Base-by-base conservation (phyloP, 108 stramenopile genomes). In the Fragilaria crotonensis region DNA sequence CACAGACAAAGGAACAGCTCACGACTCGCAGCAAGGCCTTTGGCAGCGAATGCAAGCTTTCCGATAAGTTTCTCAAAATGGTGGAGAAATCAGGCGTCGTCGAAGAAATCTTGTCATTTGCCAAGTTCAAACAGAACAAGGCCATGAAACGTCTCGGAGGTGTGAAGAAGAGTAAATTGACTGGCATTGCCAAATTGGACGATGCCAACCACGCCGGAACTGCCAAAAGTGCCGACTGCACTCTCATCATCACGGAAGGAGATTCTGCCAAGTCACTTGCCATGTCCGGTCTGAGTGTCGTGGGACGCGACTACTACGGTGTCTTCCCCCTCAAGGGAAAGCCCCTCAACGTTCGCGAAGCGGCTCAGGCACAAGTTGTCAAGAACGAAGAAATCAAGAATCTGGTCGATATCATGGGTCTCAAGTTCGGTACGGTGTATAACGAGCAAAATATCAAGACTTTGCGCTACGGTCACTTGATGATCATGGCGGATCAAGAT, bases 251-350 rank as follows among this genome's bases (percentile, higher is more conserved):
- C 27, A 99, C 98, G 0, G 98, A 99, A 81, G 98, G 98, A 54
- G 98, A 99, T 68, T 96, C 95, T 28, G 98, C 98, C 30, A 99
- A 98, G 70, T 92, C 98, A 21, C 60, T 98, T 25, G 98, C 98
- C 19, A 91, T 99, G 0, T 82, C 87, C 20, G 98, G 97, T 7
- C 73, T 99, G 20, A 87, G 94, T 58, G 86, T 97, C n/a, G 89
- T 99, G 30, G 97, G 98, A 5, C 69, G 98, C 14, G 92, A 96
- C 47, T 45, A 73, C 11, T 97, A 89, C 72, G 98, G 98, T 4
- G 97, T 99, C 2, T 99, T 98, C 73, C 98, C 98, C 0, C 79
- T 99, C 1, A 85, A 94, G n/a, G 98, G 98, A 18, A 99, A 98
- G 73, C 92, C 94, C 49, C 71, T 99, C 52, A 99, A 99, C 68